These are phyloP conservation scores for Colletotrichum acutatum DNA, from an alignment of 2,329 filamentous ascomycete genomes.

Conservation along the genomic window DNA sequence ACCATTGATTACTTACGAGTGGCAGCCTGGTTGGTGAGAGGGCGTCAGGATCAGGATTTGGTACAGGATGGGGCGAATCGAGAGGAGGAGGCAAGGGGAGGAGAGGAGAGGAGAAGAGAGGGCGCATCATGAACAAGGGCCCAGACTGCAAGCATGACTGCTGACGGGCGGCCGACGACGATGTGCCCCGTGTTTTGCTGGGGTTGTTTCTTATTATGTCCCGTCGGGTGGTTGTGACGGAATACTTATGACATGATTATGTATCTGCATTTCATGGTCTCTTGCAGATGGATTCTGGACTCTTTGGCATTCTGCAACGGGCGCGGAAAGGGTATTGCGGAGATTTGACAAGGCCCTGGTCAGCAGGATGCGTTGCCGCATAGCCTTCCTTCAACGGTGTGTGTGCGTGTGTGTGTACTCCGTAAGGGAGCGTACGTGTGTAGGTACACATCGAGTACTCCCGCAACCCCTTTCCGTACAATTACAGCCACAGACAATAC, in stretches of 20 bases:
- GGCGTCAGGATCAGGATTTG: too few species aligned
- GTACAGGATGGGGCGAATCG: background rate
- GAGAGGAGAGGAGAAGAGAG: background rate
- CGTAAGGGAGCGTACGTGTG: background rate
- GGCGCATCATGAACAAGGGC: background rate
- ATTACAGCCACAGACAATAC: background rate
- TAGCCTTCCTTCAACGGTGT: background rate
- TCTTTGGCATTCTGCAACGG: background rate
- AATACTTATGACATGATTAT: conserved; percentile 29
- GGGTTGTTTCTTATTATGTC: background rate
- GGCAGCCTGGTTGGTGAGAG: too few species aligned
- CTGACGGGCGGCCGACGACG: background rate
- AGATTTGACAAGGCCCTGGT: conserved; percentile 29
- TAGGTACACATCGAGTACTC: background rate
- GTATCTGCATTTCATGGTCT: conserved; percentile 7
- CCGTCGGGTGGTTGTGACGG: conserved; percentile 10
- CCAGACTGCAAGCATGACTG: background rate
- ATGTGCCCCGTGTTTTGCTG: background rate
- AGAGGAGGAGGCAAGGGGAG: background rate
- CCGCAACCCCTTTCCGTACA: background rate
- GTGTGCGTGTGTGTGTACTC: background rate
- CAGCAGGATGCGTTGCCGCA: background rate
- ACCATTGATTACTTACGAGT: conserved; percentile 46
- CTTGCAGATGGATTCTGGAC: background rate
- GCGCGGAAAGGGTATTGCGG: background rate